phyloP scores from a whole-genome alignment of 1,139 yeast species.

The Candida pseudoviswanathii region DNA sequence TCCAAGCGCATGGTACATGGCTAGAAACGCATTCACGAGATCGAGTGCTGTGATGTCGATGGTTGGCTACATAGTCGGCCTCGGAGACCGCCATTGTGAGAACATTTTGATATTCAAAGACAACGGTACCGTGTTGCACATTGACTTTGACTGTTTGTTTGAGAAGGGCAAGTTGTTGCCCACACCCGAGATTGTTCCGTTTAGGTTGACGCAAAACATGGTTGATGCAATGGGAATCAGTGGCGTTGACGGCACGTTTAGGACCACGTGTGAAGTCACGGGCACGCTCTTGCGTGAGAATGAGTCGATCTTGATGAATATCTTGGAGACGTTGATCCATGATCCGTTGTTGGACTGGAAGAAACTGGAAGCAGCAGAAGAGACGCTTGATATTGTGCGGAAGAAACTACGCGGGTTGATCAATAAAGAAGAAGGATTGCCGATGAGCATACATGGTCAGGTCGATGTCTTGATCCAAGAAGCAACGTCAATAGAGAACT shows the following conservation, averaged over 20 bases:
- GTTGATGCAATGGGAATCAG: conserved; percentile 90
- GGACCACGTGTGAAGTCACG: conserved; percentile 86
- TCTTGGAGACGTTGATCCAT: conserved; percentile 86
- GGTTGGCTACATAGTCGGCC: conserved; percentile 86
- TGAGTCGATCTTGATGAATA: conserved; percentile 89
- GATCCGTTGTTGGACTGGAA: conserved; percentile 87
- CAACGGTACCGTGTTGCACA: conserved; percentile 84
- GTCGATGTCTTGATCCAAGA: conserved; percentile 87
- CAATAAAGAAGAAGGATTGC: conserved; percentile 77
- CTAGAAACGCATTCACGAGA: conserved; percentile 72
- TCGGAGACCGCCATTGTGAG: conserved; percentile 97
- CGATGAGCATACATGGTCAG: conserved; percentile 90
- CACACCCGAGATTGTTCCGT: conserved; percentile 92
- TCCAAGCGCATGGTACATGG: conserved; percentile 84
- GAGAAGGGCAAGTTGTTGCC: conserved; percentile 76
- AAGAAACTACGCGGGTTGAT: conserved; percentile 81
- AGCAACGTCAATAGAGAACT: conserved; percentile 70
- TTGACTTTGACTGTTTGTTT: conserved; percentile 94
- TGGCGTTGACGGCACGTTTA: conserved; percentile 88
- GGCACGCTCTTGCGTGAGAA: conserved; percentile 70
- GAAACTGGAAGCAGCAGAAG: conserved; percentile 59
- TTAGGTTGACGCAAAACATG: conserved; percentile 84
- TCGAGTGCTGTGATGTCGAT: conserved; percentile 97
- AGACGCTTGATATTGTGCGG: conserved; percentile 74
- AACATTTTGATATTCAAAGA: conserved; percentile 75